Evolutionary conservation across 306 rosid genomes (phyloP).

Genomic region (Sphenostylis stenocarpa): DNA sequence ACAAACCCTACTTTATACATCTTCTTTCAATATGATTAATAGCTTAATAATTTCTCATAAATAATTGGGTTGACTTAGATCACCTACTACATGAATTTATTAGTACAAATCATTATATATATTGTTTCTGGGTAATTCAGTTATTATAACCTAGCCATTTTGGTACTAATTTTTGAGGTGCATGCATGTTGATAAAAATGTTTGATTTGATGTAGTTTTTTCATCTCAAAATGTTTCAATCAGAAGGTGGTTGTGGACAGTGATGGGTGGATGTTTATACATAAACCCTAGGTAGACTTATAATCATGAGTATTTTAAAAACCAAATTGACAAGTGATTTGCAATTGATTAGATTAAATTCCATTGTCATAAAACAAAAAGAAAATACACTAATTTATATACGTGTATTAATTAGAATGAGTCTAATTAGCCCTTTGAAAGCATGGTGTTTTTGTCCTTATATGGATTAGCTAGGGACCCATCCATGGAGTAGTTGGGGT

Average conservation of each 20-base stretch:
- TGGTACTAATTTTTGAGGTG: slow-evolving; percentile 28
- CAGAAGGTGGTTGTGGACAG: slow-evolving; percentile 67
- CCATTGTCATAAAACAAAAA: background rate
- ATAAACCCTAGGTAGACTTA: slow-evolving; percentile 49
- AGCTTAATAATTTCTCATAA: slow-evolving; percentile 17
- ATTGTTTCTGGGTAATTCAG: slow-evolving; percentile 22
- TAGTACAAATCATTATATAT: background rate
- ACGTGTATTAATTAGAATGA: slow-evolving; percentile 29
- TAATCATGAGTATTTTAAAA: slow-evolving; percentile 25
- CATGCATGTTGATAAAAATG: slow-evolving; percentile 38
- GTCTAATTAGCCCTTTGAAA: slow-evolving; percentile 48
- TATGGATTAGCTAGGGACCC: slow-evolving; percentile 34
- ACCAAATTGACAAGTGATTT: background rate
- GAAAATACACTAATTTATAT: background rate
- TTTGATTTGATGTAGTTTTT: slow-evolving; percentile 51
- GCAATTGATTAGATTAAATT: slow-evolving; percentile 22
- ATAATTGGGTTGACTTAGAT: slow-evolving; percentile 22
- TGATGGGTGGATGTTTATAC: slow-evolving; percentile 51
- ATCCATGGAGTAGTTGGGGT: slow-evolving; percentile 41
- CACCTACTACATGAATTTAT: slow-evolving; percentile 33
- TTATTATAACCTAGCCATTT: slow-evolving; percentile 16
- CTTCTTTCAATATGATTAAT: slow-evolving; percentile 23
- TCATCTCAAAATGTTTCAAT: slow-evolving; percentile 59
- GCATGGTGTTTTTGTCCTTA: slow-evolving; percentile 15
- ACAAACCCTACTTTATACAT: background rate